Evolutionary conservation across 2,329 filamentous ascomycete species (phyloP).

Genomic region (Bisporella sp.): DNA sequence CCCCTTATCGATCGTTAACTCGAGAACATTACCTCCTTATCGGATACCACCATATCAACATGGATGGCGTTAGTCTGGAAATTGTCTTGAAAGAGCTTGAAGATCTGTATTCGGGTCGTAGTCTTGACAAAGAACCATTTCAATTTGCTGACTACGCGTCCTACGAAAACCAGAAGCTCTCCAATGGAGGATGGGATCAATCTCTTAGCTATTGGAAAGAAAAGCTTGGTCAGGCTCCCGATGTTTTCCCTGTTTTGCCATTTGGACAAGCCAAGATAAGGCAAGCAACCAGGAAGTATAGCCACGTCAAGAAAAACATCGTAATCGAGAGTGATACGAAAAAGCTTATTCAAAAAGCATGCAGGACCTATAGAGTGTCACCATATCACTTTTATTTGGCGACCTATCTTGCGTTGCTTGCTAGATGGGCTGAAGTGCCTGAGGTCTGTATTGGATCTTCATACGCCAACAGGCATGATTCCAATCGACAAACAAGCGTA

Average conservation of each 20-base stretch:
- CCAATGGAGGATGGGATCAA: slow-evolving; percentile 21
- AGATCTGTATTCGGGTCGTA: not conserved
- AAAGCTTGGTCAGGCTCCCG: slow-evolving; percentile 18
- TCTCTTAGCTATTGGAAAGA: slow-evolving; percentile 31
- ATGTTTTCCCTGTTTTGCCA: slow-evolving; percentile 28
- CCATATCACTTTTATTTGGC: slow-evolving; percentile 41
- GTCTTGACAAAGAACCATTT: slow-evolving; percentile 2
- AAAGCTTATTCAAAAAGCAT: slow-evolving; percentile 18
- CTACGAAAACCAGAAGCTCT: slow-evolving; percentile 24
- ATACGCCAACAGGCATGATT: slow-evolving; percentile 35
- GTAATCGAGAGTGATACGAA: slow-evolving; percentile 14
- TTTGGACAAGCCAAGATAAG: slow-evolving; percentile 20
- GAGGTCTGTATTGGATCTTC: slow-evolving; percentile 40
- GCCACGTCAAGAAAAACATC: slow-evolving; percentile 9
- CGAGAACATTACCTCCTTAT: slow-evolving; percentile 34
- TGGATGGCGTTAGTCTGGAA: slow-evolving; percentile 40
- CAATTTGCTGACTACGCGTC: slow-evolving; percentile 32
- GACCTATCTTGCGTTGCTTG: slow-evolving; percentile 31
- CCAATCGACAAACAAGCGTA: slow-evolving; percentile 23
- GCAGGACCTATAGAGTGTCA: slow-evolving; percentile 23
- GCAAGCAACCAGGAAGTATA: slow-evolving; percentile 15
- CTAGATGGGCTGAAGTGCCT: slow-evolving; percentile 27
- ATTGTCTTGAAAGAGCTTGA: slow-evolving; percentile 29
- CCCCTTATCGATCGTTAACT: slow-evolving; percentile 18
- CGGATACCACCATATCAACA: slow-evolving; percentile 40